A percentile compares a stretch with the other conserved stretches of the same genome.
These are phyloP conservation scores for Fusarium sp. DNA, from an alignment of 2,329 filamentous ascomycete genomes.

Conservation along the genomic window DNA sequence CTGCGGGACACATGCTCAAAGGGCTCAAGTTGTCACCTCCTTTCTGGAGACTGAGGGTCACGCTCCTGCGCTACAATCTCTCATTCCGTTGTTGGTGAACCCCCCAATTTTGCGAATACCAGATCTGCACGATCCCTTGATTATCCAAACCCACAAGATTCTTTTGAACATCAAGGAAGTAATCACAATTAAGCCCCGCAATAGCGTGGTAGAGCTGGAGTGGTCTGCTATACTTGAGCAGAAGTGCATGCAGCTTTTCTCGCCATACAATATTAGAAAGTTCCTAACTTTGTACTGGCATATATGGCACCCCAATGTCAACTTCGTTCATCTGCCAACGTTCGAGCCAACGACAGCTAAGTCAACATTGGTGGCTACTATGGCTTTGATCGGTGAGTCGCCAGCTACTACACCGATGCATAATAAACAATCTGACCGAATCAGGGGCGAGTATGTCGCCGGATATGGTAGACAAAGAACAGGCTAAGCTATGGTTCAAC, in stretches of 20 bases:
- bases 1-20: not conserved
- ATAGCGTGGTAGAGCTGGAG: not conserved
- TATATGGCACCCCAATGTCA: constrained; percentile 9
- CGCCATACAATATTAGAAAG: not conserved
- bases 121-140: not conserved
- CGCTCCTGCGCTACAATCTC: rapidly evolving
- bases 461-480: not conserved
- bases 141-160: constrained; percentile 2
- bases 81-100: too few relatives aligned
- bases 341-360: not conserved
- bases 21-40: not conserved
- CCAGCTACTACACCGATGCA: too few relatives aligned
- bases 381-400: constrained; percentile 1
- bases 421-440: not conserved
- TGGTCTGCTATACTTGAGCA: constrained; percentile 4
- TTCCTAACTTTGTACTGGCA: constrained; percentile 2
- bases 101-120: not conserved
- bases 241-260: not conserved
- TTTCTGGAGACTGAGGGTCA: rapidly evolving
- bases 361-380: not conserved
- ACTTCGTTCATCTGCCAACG: not conserved
- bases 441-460: not conserved
- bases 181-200: not conserved
- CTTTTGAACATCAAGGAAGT: constrained; percentile 8
- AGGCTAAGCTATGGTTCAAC: constrained; percentile 3